phyloP scores from a whole-genome alignment of 1,139 yeast species.

The Blastobotrys buckinghamii region DNA sequence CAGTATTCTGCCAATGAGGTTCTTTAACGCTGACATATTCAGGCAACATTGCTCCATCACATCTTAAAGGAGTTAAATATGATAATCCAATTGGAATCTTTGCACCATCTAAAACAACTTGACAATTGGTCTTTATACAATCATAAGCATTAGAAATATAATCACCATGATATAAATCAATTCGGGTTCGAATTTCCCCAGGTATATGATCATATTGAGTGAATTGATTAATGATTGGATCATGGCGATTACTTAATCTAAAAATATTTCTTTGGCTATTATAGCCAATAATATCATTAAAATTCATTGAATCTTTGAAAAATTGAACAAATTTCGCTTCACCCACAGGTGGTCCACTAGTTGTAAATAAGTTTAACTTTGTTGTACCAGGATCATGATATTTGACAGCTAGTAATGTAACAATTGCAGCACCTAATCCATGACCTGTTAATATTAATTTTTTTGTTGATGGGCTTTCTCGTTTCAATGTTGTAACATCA shows the following conservation, averaged over 20 bases:
- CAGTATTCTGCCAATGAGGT: not conserved
- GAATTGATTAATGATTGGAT: not conserved
- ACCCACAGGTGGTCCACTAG: slow-evolving; percentile 7
- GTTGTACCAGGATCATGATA: not conserved
- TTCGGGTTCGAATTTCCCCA: not conserved
- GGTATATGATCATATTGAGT: not conserved
- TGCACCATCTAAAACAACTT: not conserved
- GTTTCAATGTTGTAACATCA: slow-evolving; percentile 1
- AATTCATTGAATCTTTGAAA: not conserved
- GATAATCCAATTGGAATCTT: not conserved
- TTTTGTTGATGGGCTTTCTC: not conserved
- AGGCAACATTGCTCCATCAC: not conserved
- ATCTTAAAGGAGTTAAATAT: not conserved
- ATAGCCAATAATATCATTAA: not conserved
- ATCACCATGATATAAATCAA: not conserved
- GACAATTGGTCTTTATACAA: not conserved
- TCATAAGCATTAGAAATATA: not conserved
- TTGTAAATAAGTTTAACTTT: not conserved
- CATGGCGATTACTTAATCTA: not conserved
- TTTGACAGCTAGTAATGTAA: not conserved
- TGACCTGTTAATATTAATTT: slow-evolving; percentile 3
- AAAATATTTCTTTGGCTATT: not conserved
- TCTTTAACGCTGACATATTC: not conserved
- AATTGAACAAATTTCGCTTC: not conserved
- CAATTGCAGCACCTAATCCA: slow-evolving; percentile 1